phyloP scores from a whole-genome alignment of 1,284 basidiomycete genomes.

The Cutaneotrichosporon sp. region DNA sequence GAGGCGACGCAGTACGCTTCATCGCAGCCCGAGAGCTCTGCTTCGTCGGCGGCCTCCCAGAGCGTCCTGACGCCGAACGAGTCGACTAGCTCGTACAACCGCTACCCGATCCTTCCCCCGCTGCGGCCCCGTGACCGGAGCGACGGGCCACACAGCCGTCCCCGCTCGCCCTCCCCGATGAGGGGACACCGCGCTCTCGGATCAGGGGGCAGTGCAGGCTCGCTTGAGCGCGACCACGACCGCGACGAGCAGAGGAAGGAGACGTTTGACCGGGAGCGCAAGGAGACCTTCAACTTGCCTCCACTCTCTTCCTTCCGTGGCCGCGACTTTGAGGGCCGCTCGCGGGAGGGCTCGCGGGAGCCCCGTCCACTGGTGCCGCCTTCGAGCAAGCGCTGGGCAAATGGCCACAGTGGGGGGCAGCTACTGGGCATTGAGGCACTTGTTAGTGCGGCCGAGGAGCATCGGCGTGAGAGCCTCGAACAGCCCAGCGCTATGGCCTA shows the following conservation, averaged over 20 bases:
- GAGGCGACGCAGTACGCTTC: background rate
- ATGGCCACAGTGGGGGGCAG: slow-evolving; percentile 3
- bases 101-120: slow-evolving; percentile 25
- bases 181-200: slow-evolving; percentile 1
- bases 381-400: slow-evolving; percentile 11
- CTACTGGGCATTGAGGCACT: slow-evolving; percentile 41
- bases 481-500: slow-evolving; percentile 8
- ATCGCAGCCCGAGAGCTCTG: background rate
- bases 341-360: slow-evolving; percentile 1
- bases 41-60: slow-evolving; percentile 7
- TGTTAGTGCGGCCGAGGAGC: slow-evolving; percentile 39
- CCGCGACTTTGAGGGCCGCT: background rate
- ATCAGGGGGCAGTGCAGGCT: background rate
- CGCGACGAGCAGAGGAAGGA: slow-evolving; percentile 1
- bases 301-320: slow-evolving; percentile 2
- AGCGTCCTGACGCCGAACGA: slow-evolving; percentile 9
- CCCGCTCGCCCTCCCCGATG: slow-evolving; percentile 13
- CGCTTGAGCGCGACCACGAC: slow-evolving; percentile 7
- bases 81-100: slow-evolving; percentile 10
- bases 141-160: background rate
- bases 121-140: slow-evolving; percentile 19
- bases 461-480: slow-evolving; percentile 22
- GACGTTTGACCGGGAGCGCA: background rate
- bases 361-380: slow-evolving; percentile 14
- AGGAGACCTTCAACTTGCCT: background rate